Percentiles rank a stretch among this genome's conserved stretches.
These are phyloP conservation scores for Venturiaceae sp. DNA, from an alignment of 2,329 filamentous ascomycete genomes.

Conservation along the genomic window DNA sequence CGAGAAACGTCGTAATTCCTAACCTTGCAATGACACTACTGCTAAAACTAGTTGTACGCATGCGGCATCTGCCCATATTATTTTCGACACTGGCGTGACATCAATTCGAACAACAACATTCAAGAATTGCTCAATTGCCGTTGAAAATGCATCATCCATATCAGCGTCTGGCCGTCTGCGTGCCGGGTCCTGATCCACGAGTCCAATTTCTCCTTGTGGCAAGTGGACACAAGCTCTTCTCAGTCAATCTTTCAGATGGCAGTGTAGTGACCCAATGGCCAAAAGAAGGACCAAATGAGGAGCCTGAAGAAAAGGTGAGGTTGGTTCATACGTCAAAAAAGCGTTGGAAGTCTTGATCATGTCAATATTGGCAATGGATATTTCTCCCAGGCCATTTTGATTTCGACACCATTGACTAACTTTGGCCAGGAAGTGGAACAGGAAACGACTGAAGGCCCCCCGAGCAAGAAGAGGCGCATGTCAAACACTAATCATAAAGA, in stretches of 20 bases:
- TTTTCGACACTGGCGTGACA: too few relatives aligned
- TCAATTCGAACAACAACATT: not conserved
- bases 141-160: constrained; percentile 27
- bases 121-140: constrained; percentile 8
- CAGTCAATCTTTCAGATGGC: constrained; percentile 51
- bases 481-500: constrained; percentile 11
- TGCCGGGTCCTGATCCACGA: constrained; percentile 9
- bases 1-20: too few relatives aligned
- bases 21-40: too few relatives aligned
- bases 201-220: constrained; percentile 57
- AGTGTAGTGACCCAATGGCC: constrained; percentile 54
- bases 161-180: constrained; percentile 25
- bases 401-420: not conserved
- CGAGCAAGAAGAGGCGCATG: constrained; percentile 32
- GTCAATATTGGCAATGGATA: constrained; percentile 14
- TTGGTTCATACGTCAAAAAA: constrained; percentile 19
- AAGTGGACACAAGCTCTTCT: constrained; percentile 61
- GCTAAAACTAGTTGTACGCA: too few relatives aligned
- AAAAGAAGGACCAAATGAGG: constrained; percentile 14
- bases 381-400: not conserved
- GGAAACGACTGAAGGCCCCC: constrained; percentile 21
- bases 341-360: too few relatives aligned
- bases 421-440: not conserved
- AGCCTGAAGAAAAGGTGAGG: not conserved
- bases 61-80: not conserved